Conservation (phyloP, 352 stramenopile species). For the Phytophthora pinifolia region DNA sequence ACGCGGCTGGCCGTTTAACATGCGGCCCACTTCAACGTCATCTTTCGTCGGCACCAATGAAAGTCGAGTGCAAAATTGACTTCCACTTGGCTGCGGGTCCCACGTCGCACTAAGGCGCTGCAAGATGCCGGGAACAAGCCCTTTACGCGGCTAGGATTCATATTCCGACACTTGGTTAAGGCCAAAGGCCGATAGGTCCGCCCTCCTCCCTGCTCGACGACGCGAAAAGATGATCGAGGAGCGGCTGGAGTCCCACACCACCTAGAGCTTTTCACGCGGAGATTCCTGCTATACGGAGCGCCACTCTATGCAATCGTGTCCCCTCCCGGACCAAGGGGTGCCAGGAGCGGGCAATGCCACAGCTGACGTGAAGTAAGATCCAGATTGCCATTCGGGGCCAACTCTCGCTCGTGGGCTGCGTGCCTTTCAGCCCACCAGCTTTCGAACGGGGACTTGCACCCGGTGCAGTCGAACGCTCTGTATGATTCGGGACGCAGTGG, state of each 20-base stretch:
- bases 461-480: slow-evolving; percentile 14
- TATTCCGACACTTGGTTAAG: background rate
- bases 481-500: slow-evolving; percentile 13
- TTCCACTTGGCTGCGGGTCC: slow-evolving; percentile 6
- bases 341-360: too few species aligned
- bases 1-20: slow-evolving; percentile 2
- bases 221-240: background rate
- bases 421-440: background rate
- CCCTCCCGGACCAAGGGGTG: slow-evolving; percentile 4
- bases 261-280: background rate
- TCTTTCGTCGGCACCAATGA: slow-evolving; percentile 30
- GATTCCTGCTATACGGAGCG: slow-evolving; percentile 7
- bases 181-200: too few species aligned
- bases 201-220: slow-evolving; percentile 3
- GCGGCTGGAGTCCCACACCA: too few species aligned
- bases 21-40: slow-evolving; percentile 10
- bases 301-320: slow-evolving; percentile 15
- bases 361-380: slow-evolving; percentile 6
- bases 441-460: slow-evolving; percentile 11
- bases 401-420: slow-evolving; percentile 12
- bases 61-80: slow-evolving; percentile 20
- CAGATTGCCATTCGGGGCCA: slow-evolving; percentile 1
- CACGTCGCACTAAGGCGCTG: slow-evolving; percentile 26
- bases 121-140: slow-evolving; percentile 4
- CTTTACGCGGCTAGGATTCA: slow-evolving; percentile 17